These are phyloP conservation scores for Plicaturopsis crispa DNA, from an alignment of 768 basidiomycete genomes.

Conservation along the genomic window DNA sequence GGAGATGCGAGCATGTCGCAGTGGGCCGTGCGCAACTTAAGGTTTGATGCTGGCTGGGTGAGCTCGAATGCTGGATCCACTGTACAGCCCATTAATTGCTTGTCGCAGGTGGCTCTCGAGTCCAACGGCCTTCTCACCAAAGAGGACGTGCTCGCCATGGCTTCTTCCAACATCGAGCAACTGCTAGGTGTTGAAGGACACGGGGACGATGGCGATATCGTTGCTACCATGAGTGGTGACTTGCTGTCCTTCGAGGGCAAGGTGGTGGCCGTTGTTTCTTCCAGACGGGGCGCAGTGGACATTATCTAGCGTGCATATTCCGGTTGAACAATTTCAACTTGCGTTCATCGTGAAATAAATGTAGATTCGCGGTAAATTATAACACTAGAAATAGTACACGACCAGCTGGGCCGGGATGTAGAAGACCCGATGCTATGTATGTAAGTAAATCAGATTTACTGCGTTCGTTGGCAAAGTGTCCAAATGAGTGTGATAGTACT, in stretches of 20 bases:
- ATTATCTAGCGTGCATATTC: slow-evolving; percentile 5
- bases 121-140: slow-evolving; percentile 28
- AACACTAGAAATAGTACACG: no score
- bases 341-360: no score
- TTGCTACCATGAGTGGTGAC: slow-evolving; percentile 30
- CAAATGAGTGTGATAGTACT: no score
- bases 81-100: neutral
- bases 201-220: slow-evolving; percentile 23
- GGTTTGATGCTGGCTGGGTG: slow-evolving; percentile 33
- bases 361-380: no score
- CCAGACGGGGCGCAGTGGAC: slow-evolving; percentile 3
- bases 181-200: slow-evolving; percentile 26
- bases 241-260: slow-evolving; percentile 29
- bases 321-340: no score
- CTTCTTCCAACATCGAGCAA: slow-evolving; percentile 32
- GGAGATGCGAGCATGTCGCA: no score
- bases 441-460: no score
- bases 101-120: slow-evolving; percentile 29
- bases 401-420: no score
- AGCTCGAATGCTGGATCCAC: slow-evolving; percentile 3
- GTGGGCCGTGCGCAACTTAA: slow-evolving; percentile 22
- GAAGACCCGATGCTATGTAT: no score
- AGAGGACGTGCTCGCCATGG: slow-evolving; percentile 27
- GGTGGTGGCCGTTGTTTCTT: slow-evolving; percentile 28
- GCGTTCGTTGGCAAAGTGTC: no score